Percentiles rank a stretch among this genome's conserved stretches.
These are phyloP conservation scores for Corymbia calophylla DNA, from an alignment of 441 rosid species.

Conservation along the genomic window DNA sequence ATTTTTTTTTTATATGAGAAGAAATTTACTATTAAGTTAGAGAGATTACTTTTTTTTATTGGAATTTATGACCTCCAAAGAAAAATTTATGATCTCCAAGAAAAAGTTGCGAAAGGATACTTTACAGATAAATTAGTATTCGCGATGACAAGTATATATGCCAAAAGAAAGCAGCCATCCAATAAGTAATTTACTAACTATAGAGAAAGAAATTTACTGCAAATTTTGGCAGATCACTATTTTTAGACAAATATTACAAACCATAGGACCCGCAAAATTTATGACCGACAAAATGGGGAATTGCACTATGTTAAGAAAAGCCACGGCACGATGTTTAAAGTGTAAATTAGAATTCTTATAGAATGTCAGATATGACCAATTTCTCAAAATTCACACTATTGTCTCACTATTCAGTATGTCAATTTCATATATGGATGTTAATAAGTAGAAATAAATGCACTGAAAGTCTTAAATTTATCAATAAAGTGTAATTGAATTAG, in stretches of 20 bases:
- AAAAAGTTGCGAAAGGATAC: too few species aligned
- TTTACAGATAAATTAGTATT: too few species aligned
- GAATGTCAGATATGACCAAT: neutral
- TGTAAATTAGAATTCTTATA: neutral
- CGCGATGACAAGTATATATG: neutral
- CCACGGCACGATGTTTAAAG: neutral
- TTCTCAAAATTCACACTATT: neutral
- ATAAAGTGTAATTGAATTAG: fast-evolving
- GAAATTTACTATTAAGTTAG: too few species aligned
- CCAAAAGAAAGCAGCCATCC: neutral
- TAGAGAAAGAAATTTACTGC: neutral
- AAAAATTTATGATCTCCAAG: too few species aligned
- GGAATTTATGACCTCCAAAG: too few species aligned
- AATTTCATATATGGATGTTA: neutral
- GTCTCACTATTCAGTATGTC: neutral
- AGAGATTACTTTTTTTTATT: too few species aligned
- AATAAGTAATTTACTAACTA: neutral
- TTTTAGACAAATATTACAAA: neutral
- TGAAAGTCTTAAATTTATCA: too few species aligned
- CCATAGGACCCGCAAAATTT: neutral
- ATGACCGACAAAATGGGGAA: neutral
- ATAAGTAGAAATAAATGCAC: neutral
- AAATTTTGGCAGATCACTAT: neutral
- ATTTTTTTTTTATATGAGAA: too few species aligned
- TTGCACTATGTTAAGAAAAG: neutral